Conservation (phyloP, 345 rosid genomes). For the Bruguiera sexangula region DNA sequence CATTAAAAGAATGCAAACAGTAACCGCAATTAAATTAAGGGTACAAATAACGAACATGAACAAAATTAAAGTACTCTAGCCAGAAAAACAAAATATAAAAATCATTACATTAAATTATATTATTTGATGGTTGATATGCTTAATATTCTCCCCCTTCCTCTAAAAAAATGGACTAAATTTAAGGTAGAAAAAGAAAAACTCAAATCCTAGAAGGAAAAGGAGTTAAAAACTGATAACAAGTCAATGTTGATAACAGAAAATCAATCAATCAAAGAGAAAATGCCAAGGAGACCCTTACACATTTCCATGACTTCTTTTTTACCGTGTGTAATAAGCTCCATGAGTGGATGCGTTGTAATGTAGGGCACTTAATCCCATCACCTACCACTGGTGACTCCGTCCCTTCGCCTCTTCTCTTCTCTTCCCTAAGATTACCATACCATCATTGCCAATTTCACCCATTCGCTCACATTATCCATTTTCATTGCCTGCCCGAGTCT, state of each 20-base stretch:
- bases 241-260: conserved; percentile 13
- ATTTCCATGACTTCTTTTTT: conserved; percentile 17
- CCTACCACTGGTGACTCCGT: conserved; percentile 84
- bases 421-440: conserved; percentile 17
- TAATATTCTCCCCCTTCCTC: background rate
- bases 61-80: too few species aligned
- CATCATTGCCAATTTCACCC: background rate
- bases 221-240: background rate
- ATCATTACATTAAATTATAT: too few species aligned
- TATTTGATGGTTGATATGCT: background rate
- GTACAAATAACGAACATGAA: too few species aligned
- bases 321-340: background rate
- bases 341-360: background rate
- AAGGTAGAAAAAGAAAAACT: background rate
- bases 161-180: background rate
- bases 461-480: conserved; percentile 24
- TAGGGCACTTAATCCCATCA: conserved; percentile 39
- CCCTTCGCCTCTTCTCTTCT: conserved; percentile 36
- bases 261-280: background rate
- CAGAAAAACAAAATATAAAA: too few species aligned
- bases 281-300: conserved; percentile 7
- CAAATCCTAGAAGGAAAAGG: background rate
- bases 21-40: too few species aligned
- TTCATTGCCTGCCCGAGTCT: conserved; percentile 13
- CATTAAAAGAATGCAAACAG: background rate